Conservation (phyloP, 2,329 filamentous ascomycete genomes). For the Gyromitra esculenta region DNA sequence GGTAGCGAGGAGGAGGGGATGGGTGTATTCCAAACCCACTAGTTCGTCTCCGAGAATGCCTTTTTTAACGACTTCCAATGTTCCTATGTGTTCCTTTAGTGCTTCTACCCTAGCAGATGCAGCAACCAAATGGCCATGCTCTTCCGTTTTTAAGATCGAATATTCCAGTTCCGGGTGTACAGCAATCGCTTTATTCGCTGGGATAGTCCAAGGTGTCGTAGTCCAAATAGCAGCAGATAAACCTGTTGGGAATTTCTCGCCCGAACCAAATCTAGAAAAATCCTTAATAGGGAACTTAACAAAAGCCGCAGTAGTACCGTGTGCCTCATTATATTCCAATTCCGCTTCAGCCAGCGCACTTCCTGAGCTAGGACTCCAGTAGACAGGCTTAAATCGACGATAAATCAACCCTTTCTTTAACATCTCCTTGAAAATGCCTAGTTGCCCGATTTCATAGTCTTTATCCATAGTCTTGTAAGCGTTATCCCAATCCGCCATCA, state of each 20-base stretch:
- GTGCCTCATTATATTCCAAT: slow-evolving; percentile 81
- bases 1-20: slow-evolving; percentile 73
- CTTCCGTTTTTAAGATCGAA: slow-evolving; percentile 69
- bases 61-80: slow-evolving; percentile 63
- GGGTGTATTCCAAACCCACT: slow-evolving; percentile 72
- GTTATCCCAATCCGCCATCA: slow-evolving; percentile 83
- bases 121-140: slow-evolving; percentile 73
- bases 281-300: slow-evolving; percentile 76
- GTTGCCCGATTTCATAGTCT: slow-evolving; percentile 77
- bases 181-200: slow-evolving; percentile 89
- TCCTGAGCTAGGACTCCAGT: slow-evolving; percentile 82
- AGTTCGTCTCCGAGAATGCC: slow-evolving; percentile 74
- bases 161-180: slow-evolving; percentile 80
- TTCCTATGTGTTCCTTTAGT: slow-evolving; percentile 64
- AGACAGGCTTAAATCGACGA: slow-evolving; percentile 81
- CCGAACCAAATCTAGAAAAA: slow-evolving; percentile 61
- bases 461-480: slow-evolving; percentile 83
- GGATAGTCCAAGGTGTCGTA: slow-evolving; percentile 96
- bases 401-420: slow-evolving; percentile 76
- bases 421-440: slow-evolving; percentile 79
- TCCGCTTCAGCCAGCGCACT: slow-evolving; percentile 86
- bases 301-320: slow-evolving; percentile 77
- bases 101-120: slow-evolving; percentile 73
- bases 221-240: slow-evolving; percentile 95
- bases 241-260: slow-evolving; percentile 62